Base-by-base conservation (phyloP, 2,329 filamentous ascomycete species). In the Fusarium sp. region DNA sequence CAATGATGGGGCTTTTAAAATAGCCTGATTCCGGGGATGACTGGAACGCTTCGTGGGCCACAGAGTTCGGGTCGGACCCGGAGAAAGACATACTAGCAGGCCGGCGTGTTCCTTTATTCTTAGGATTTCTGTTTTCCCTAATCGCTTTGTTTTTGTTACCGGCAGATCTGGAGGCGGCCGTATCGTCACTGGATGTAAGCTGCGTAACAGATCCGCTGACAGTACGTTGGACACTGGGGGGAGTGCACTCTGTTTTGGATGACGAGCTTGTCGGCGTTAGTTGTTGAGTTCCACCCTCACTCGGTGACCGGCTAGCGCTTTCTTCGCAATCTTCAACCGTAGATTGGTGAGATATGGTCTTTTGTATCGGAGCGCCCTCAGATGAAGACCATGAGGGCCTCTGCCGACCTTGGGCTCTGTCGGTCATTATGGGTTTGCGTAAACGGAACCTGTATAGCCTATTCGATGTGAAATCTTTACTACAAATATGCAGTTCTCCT, bases 121-220 rank as follows among this genome's bases (percentile, higher is more conserved):
- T 72, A 18, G 49, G 42, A 27, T 56, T 64, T 46, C 46, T 69
- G 11, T 25, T n/a, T 28, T 72, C 65, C 27, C 53, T 66, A 27
- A 25, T 21, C 12, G 45, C 37, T 23, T 50, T 72, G 25, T 37
- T 57, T 28, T 57, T 69, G 23, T 23, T 56, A 18, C 63, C 30
- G 40, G 32, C 49, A 25, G 57, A 25, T 21, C 51, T 71, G 23
- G 45, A 20, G 13, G 18, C 28, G 32, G 50, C 45, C 47, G 60
- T 21, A 30, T 69, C 55, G 23, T 63, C 60, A 43, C 41, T 66
- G 20, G 62, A 32, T 34, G 68, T 59, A 53, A 59, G 60, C 27
- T 72, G 68, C 64, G 68, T 71, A 72, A 71, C 68, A 50, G 66
- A 66, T 66, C 67, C 66, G 67, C 40, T 63, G 45, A 32, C 42